Conservation (phyloP, 1,284 basidiomycete genomes). For the Golubevia sp. region DNA sequence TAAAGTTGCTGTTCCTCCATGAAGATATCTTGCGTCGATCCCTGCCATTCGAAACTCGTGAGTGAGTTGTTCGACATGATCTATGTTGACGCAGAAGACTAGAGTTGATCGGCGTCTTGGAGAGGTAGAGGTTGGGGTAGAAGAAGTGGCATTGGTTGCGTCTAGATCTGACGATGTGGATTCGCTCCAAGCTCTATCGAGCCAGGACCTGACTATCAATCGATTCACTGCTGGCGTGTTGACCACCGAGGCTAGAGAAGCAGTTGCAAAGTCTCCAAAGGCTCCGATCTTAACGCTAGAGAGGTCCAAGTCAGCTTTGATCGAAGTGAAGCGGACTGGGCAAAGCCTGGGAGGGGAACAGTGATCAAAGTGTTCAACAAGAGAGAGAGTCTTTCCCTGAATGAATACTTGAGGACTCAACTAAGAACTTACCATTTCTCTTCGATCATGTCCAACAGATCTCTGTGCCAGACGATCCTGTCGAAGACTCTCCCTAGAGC, state of each 20-base stretch:
- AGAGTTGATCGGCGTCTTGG: slow-evolving; percentile 76
- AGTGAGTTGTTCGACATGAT: slow-evolving; percentile 80
- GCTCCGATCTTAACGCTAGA: slow-evolving; percentile 24
- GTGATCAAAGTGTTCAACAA: neutral
- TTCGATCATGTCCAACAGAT: slow-evolving; percentile 89
- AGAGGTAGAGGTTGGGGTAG: neutral
- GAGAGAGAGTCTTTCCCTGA: no score
- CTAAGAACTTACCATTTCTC: slow-evolving; percentile 74
- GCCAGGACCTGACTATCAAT: slow-evolving; percentile 51
- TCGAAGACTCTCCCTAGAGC: slow-evolving; percentile 87
- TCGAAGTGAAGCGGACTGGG: slow-evolving; percentile 53
- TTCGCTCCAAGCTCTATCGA: slow-evolving; percentile 26
- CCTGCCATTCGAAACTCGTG: slow-evolving; percentile 75
- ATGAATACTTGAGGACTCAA: neutral
- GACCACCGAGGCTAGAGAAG: slow-evolving; percentile 40
- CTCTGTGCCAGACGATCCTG: slow-evolving; percentile 90
- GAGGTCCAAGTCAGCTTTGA: slow-evolving; percentile 47
- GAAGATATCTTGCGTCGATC: slow-evolving; percentile 82
- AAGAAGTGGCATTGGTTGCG: neutral
- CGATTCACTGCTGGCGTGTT: slow-evolving; percentile 44
- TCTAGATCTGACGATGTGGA: no score
- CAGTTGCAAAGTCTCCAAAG: slow-evolving; percentile 29
- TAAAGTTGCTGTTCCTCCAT: slow-evolving; percentile 69
- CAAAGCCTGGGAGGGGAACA: slow-evolving; percentile 25
- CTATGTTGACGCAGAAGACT: slow-evolving; percentile 85